These are phyloP conservation scores for Coemansia sp. DNA, from an alignment of 192 early-diverging fungal species.

Conservation along the genomic window DNA sequence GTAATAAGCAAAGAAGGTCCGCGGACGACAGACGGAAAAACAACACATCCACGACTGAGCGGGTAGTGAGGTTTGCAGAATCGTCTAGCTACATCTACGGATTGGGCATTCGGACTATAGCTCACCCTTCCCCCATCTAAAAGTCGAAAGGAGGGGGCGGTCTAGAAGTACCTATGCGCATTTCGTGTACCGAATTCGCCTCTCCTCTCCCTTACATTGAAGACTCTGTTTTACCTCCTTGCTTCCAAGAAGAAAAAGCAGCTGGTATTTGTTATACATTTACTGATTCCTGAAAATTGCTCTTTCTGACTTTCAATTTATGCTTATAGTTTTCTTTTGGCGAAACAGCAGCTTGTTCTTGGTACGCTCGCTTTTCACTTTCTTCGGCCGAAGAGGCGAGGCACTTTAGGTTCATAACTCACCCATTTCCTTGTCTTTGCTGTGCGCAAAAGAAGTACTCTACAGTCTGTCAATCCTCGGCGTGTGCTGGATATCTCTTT, in stretches of 20 bases:
- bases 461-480: not conserved
- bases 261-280: not conserved
- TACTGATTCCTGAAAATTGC: not conserved
- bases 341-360: not conserved
- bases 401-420: not conserved
- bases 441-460: not conserved
- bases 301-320: not conserved
- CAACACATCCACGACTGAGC: not conserved
- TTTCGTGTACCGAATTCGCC: not conserved
- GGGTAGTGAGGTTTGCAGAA: not conserved
- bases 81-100: not conserved
- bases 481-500: not conserved
- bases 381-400: not conserved
- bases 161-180: not conserved
- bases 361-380: not conserved
- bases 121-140: too few relatives aligned
- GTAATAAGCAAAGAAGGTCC: not conserved
- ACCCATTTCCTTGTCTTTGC: not conserved
- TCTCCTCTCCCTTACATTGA: not conserved
- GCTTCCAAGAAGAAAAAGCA: not conserved
- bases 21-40: not conserved
- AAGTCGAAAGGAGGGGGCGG: not conserved
- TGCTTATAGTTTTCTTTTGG: not conserved
- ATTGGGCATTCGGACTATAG: not conserved
- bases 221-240: not conserved